Evolutionary conservation across 1,284 basidiomycete species (phyloP), one percentile per base, ranked within the genome.

Genomic region (Takashimella tepidaria): DNA sequence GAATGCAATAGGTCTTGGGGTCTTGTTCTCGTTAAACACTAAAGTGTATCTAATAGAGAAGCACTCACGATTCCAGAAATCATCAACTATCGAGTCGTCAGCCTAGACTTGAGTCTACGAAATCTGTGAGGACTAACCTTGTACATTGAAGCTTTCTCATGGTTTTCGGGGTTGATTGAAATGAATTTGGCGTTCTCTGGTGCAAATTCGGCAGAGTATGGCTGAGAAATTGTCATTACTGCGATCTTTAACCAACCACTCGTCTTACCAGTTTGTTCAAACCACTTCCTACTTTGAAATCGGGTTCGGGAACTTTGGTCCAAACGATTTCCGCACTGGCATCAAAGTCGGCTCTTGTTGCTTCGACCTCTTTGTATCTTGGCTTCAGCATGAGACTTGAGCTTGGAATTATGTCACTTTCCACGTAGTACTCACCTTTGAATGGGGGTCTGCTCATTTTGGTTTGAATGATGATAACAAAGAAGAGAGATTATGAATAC

Each of bases 1-100:
- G 58, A 89, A 83, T 0, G 84, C 87, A 55, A 88, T 82, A 2
- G 88, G 87, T 42, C 88, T 80, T 12, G 87, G 87, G 0, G 72
- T 72, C 58, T 64, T 19, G 4, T 24, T 10, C 11, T 12, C 2
- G 2, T 20, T 8, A 13, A 1, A n/a, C n/a, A n/a, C n/a, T n/a
- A n/a, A n/a, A n/a, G n/a, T n/a, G n/a, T n/a, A n/a, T n/a, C n/a
- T n/a, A n/a, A n/a, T n/a, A n/a, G n/a, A n/a, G n/a, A n/a, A n/a
- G n/a, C 2, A 40, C 52, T 49, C 26, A 82, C 69, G 54, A 86
- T 80, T 0, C 80, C 81, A 49, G 82, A 82, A 23, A 82, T 85
- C 71, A 87, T 71, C 55, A 87, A 67, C 27, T 75, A 41, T 2
- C n/a, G 5, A 3, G n/a, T 41, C 31, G 13, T 10, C 20, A 40